phyloP scores from a whole-genome alignment of 148 eudicot species.

The Silene latifolia region DNA sequence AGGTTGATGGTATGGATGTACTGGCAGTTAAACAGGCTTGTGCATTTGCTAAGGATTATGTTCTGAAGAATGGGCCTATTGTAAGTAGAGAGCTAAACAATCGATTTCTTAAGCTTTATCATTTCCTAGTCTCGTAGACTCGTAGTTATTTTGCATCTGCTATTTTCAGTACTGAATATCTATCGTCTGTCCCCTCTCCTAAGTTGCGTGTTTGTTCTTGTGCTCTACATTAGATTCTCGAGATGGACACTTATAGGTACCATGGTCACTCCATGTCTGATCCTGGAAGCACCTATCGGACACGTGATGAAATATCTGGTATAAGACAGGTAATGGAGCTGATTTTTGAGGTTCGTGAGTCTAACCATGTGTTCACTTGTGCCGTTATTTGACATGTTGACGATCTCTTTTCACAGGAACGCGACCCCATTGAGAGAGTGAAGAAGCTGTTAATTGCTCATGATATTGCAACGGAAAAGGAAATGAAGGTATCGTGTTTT shows the following conservation, averaged over 20 bases:
- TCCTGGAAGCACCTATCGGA: constrained; percentile 97
- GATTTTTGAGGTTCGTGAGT: background rate
- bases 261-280: constrained; percentile 99
- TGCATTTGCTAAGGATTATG: constrained; percentile 89
- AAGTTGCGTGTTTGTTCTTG: constrained; percentile 12
- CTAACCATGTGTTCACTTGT: background rate
- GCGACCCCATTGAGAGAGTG: constrained; percentile 94
- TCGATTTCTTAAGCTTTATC: background rate
- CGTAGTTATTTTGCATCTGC: background rate
- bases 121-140: background rate
- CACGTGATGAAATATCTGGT: constrained; percentile 90
- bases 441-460: constrained; percentile 69
- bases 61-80: constrained; percentile 92
- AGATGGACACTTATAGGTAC: constrained; percentile 98
- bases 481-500: constrained; percentile 57
- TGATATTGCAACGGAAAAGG: constrained; percentile 82
- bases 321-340: constrained; percentile 61
- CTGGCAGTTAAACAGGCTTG: constrained; percentile 95
- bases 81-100: constrained; percentile 39
- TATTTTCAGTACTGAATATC: background rate
- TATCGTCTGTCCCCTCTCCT: background rate
- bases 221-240: constrained; percentile 62
- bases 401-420: constrained; percentile 52
- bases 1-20: constrained; percentile 99
- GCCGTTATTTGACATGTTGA: constrained; percentile 4